Percentiles rank a stretch among this genome's conserved stretches.
Conservation (phyloP, 1,284 basidiomycete species). For the Microbotryum scabiosae region DNA sequence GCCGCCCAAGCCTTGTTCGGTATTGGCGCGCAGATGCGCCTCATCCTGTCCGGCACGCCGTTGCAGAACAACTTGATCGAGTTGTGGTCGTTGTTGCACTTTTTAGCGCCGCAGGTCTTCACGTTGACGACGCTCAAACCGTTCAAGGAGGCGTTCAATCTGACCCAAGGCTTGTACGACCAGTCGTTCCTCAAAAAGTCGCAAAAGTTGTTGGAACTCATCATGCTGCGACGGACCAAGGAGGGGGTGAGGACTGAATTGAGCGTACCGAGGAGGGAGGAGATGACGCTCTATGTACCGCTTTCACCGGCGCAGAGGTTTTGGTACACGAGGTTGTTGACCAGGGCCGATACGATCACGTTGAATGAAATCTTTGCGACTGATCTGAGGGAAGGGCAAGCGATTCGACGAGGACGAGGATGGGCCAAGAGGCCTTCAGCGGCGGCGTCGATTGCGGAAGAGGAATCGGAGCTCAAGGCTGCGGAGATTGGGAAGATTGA, state of each 20-base stretch:
- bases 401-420: background rate
- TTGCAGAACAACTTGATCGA: constrained; percentile 58
- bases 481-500: background rate
- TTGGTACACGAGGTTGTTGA: constrained; percentile 54
- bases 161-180: constrained; percentile 48
- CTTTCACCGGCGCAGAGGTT: constrained; percentile 54
- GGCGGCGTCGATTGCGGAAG: background rate
- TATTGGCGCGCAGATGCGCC: constrained; percentile 48
- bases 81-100: constrained; percentile 31
- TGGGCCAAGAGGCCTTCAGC: background rate
- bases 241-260: constrained; percentile 44
- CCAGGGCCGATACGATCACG: constrained; percentile 48
- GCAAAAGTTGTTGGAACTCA: constrained; percentile 46
- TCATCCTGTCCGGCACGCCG: constrained; percentile 56
- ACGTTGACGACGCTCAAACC: constrained; percentile 45
- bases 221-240: constrained; percentile 58
- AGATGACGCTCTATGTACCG: constrained; percentile 45
- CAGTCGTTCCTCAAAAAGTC: constrained; percentile 47
- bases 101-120: constrained; percentile 51
- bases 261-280: constrained; percentile 51
- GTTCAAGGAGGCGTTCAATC: constrained; percentile 51
- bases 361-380: constrained; percentile 47
- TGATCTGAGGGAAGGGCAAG: constrained; percentile 14
- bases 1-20: constrained; percentile 46
- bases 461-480: background rate